Base-by-base conservation (phyloP, 2,329 filamentous ascomycete species). In the Trichophaea hybrida region DNA sequence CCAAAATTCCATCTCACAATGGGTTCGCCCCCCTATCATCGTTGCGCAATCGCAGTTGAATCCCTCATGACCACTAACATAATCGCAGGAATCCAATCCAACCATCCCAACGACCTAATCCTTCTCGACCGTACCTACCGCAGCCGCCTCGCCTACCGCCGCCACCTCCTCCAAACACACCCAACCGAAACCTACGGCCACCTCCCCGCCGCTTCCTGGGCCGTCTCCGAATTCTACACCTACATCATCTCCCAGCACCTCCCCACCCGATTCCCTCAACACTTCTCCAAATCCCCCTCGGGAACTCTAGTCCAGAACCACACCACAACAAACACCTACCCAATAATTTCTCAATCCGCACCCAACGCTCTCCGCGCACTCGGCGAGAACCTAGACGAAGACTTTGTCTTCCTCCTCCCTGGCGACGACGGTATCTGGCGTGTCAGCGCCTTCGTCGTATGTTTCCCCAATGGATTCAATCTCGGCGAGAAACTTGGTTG, bases 1-100 rank as follows among this genome's bases (percentile, higher is more conserved):
- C 73, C 76, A 0, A 73, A 73, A 2, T 80, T 78, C 64, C 71
- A 79, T 64, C 78, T 80, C 60, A 78, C 76, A 0, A 80, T 80
- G 77, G 77, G 77, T 24, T 12, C 33, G n/a, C 55, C 17, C 12
- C 31, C 7, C 43, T n/a, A n/a, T n/a, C n/a, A 8, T n/a, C 32
- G 32, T 50, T 32, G 5, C 24, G 24, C 38, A 10, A 43, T 43
- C 38, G 38, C 38, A 10, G 4, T 15, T 15, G 38, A 10, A 10
- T 10, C 38, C 38, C 10, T 43, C 38, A 43, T 43, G 38, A 43
- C 2, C 10, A 15, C 38, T 43, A 43, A 43, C 38, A 15, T 15
- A 43, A 15, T 15, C 2, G 4, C 60, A 78, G 77, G 72, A 2
- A 68, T 79, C 2, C 73, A 73, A 31, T 70, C 71, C 10, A 71